Conservation (phyloP, 2,329 filamentous ascomycete species). For the Penicillium aurantiogriseum region DNA sequence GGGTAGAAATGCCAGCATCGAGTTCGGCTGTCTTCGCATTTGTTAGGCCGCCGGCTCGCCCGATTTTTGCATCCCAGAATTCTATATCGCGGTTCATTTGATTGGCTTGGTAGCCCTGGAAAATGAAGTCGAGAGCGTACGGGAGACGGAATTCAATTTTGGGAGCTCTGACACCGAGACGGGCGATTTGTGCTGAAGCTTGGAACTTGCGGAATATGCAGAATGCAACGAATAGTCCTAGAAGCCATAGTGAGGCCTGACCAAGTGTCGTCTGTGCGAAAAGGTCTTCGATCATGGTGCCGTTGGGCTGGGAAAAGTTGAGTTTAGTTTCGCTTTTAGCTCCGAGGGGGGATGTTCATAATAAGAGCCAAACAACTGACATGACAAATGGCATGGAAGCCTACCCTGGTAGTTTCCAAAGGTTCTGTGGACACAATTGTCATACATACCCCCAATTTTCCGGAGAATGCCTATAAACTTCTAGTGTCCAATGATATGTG, state of each 20-base stretch:
- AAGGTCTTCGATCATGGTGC: conserved; percentile 50
- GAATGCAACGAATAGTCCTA: conserved; percentile 42
- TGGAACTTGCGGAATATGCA: conserved; percentile 31
- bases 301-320: background rate
- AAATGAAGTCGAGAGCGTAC: conserved; percentile 62
- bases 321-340: background rate
- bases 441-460: background rate
- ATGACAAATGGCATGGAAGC: background rate
- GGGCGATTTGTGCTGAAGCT: conserved; percentile 29
- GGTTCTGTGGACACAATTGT: background rate
- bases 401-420: background rate
- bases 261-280: conserved; percentile 48
- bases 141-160: conserved; percentile 36
- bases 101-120: conserved; percentile 54
- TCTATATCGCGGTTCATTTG: conserved; percentile 58
- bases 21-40: conserved; percentile 31
- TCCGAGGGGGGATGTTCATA: background rate
- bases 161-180: conserved; percentile 39
- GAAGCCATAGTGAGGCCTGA: conserved; percentile 38
- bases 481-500: background rate
- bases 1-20: conserved; percentile 36
- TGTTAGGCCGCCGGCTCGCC: conserved; percentile 22
- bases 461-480: background rate
- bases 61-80: conserved; percentile 60
- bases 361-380: background rate